A percentile compares a stretch with the other conserved stretches of the same genome.
Evolutionary conservation across 805 yeast genomes (phyloP).

Genomic region (Saccharomycopsis sp.): DNA sequence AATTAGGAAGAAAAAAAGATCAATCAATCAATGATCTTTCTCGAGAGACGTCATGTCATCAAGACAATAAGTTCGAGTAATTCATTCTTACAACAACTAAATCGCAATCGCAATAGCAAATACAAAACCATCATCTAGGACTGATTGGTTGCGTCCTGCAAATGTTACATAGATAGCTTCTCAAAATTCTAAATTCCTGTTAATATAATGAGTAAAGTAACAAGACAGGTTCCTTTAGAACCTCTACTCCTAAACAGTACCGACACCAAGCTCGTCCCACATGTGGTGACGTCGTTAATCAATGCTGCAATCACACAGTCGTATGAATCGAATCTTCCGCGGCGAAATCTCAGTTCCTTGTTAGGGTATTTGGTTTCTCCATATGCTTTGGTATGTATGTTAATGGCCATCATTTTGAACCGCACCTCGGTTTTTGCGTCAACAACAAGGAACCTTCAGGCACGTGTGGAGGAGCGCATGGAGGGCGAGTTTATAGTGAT

Average conservation of each 20-base stretch:
- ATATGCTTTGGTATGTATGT: slow-evolving; percentile 47
- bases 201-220: not conserved
- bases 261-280: not conserved
- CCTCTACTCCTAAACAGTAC: not conserved
- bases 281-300: not conserved
- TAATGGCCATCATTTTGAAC: slow-evolving; percentile 52
- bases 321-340: slow-evolving; percentile 16
- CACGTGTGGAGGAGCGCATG: not conserved
- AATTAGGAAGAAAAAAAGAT: not conserved
- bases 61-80: too few relatives aligned
- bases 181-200: too few relatives aligned
- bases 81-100: too few relatives aligned
- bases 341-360: slow-evolving; percentile 12
- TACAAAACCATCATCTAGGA: too few relatives aligned
- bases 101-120: too few relatives aligned
- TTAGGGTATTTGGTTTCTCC: slow-evolving; percentile 42
- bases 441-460: slow-evolving; percentile 32
- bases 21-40: too few relatives aligned
- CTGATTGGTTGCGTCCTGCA: too few relatives aligned
- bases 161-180: too few relatives aligned
- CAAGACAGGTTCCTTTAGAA: not conserved
- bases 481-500: slow-evolving; percentile 15
- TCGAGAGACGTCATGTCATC: too few relatives aligned
- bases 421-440: slow-evolving; percentile 55
- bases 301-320: slow-evolving; percentile 14